Evolutionary conservation across 176 grass and related monocot species (phyloP), one percentile per base, ranked within the genome.

Genomic region (Chloris gayana): DNA sequence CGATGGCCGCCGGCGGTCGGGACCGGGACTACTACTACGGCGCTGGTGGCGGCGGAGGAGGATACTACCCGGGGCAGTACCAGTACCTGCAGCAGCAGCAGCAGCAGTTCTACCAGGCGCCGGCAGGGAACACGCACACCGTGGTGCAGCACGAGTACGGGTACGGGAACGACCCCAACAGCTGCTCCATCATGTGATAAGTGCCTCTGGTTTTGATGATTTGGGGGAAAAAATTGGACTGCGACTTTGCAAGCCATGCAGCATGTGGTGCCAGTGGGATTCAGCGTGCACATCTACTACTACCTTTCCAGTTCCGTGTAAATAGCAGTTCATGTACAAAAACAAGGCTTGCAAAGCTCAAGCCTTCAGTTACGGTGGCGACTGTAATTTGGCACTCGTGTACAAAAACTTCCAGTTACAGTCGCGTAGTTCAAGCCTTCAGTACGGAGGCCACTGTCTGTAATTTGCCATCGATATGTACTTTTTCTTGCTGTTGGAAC

Each of bases 121-220:
- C 75, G 24, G 18, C 56, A 0, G 44, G 32, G 42, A 80, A 85
- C 64, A 71, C 22, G 45, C 82, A 89, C 87, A 85, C 87, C 41
- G 78, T 85, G 66, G 87, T 85, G 72, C 82, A 85, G 77, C 82
- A 77, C 29, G 77, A 85, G 58, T 89, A 89, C 82, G 14, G 46
- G 10, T 12, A 44, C 41, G 41, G 35, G 0, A 70, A 27, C 35
- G 82, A 85, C 81, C 75, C 81, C 37, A 83, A 84, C 64, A 14
- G 4, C 58, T 89, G 87, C 82, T 35, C 87, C 26, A 11, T 89
- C 82, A 85, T 85, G 87, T 89, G 76, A 76, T 5, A 3, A 9
- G 31, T 6, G 5, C n/a, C n/a, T 22, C 8, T 38, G 57, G 54
- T n/a, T 18, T 18, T 61, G 58, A 61, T 61, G 33, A 6, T 67